Base-by-base conservation (phyloP, 2,329 filamentous ascomycete genomes). In the Dissoconium aciculare region DNA sequence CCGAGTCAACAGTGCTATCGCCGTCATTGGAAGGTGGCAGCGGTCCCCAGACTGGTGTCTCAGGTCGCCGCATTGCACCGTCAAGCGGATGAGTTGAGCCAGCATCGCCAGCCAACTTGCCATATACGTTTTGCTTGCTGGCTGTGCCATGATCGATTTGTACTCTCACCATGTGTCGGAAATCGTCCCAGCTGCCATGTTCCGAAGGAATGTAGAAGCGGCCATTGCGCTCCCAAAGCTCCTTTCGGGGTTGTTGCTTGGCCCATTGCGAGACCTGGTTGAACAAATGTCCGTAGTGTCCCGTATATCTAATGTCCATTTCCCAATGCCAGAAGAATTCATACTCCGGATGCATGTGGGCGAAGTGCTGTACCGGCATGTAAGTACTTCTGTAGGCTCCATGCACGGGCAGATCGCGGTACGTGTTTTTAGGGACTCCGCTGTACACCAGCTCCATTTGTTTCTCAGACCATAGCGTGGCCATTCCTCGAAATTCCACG, bases 251-350 rank as follows among this genome's bases (percentile, higher is more conserved):
- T 49, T 87, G 78, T 28, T 69, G 53, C 34, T 65, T 66, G 2
- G 74, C 71, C 73, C 78, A 87, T 27, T 64, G 59, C 10, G 66
- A 65, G 9, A 82, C 62, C 26, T 72, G 68, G 38, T 77, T 64
- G 40, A 87, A 75, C 10, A 87, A 66, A 47, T 85, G 77, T 54
- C 84, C 84, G 60, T 80, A 87, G 56, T 93, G 83, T 19, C 84
- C 83, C 0, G 79, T 89, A 54, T 91, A 92, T 16, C 83, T 75
- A 26, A 85, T 73, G 47, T 93, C 84, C 76, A 92, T 87, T 55
- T 93, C 84, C 81, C 84, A 91, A 43, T 92, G 81, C 84, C 84
- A 93, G 55, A 84, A 83, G 57, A 74, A 81, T 28, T 91, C 82
- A 49, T 85, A 93, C 53, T 92, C 84, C 1, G 81, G 79, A 54